Conservation (phyloP, 2,329 filamentous ascomycete genomes). For the Clonostachys byssicola region DNA sequence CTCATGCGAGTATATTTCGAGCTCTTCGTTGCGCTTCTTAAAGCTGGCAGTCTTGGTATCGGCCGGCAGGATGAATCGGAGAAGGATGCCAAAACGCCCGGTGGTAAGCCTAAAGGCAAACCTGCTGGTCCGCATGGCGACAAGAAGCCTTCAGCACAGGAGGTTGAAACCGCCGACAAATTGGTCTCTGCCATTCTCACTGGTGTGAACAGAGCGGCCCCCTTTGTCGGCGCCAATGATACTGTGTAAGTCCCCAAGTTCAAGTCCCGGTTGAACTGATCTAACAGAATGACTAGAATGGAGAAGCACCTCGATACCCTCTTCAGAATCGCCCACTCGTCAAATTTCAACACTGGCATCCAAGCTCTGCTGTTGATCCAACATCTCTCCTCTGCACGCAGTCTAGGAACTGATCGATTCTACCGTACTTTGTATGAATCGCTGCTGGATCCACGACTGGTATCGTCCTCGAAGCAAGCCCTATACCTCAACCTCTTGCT, state of each 20-base stretch:
- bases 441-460: conserved; percentile 80
- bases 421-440: conserved; percentile 96
- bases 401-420: conserved; percentile 82
- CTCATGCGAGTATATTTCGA: conserved; percentile 90
- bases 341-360: conserved; percentile 98
- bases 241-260: conserved; percentile 49
- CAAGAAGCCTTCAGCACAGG: conserved; percentile 42
- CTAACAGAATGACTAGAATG: conserved; percentile 42
- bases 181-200: conserved; percentile 87
- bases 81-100: conserved; percentile 16
- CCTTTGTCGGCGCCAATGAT: conserved; percentile 81
- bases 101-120: conserved; percentile 12
- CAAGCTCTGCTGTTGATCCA: conserved; percentile 94
- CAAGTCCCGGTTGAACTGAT: conserved; percentile 6
- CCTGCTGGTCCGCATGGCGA: conserved; percentile 6
- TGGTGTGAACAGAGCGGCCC: conserved; percentile 92
- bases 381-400: conserved; percentile 78
- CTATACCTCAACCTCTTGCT: conserved; percentile 92
- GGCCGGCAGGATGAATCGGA: conserved; percentile 13
- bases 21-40: conserved; percentile 79
- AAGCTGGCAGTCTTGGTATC: conserved; percentile 40
- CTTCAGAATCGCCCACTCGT: conserved; percentile 93
- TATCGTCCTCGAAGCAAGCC: conserved; percentile 89
- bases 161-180: conserved; percentile 73
- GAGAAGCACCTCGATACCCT: conserved; percentile 89